phyloP scores from a whole-genome alignment of 768 basidiomycete species.

The Tephrocybe rancida region DNA sequence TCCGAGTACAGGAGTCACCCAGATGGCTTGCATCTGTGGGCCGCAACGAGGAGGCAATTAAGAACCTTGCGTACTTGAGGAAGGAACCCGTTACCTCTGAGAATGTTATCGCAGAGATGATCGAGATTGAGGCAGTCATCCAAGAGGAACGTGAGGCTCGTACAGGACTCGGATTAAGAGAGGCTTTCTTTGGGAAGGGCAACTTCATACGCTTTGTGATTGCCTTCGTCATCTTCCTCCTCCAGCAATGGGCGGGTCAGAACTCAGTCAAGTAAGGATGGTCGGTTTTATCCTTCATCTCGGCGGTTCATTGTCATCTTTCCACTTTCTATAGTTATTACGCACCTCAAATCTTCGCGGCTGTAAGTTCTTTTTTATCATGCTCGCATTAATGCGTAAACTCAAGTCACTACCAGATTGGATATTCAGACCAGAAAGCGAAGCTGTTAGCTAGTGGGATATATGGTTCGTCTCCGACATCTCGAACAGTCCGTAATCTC shows the following conservation, averaged over 20 bases:
- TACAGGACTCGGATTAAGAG: constrained; percentile 61
- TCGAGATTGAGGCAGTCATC: constrained; percentile 83
- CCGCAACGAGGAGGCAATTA: constrained; percentile 51
- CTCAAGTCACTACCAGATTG: constrained; percentile 41
- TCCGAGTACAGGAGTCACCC: constrained; percentile 63
- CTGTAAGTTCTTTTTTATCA: constrained; percentile 22
- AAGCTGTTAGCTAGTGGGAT: constrained; percentile 75
- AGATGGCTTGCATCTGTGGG: constrained; percentile 75
- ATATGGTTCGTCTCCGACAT: constrained; percentile 39
- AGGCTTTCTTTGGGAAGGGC: constrained; percentile 82
- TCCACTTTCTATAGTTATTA: constrained; percentile 51
- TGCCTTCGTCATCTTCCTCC: constrained; percentile 75
- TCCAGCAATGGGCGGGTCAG: constrained; percentile 88
- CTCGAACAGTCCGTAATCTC: neutral
- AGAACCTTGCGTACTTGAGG: constrained; percentile 70
- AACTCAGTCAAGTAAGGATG: constrained; percentile 66
- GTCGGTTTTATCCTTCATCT: too few relatives aligned
- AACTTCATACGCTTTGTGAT: constrained; percentile 84
- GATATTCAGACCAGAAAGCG: constrained; percentile 58
- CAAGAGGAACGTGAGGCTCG: constrained; percentile 71
- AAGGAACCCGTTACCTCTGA: constrained; percentile 42
- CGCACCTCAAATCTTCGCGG: constrained; percentile 72
- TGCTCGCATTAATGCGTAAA: neutral
- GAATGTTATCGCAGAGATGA: constrained; percentile 58
- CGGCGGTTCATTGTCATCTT: neutral